A percentile compares a stretch with the other conserved stretches of the same genome.
Conservation (phyloP, 805 yeast species). For the Zygosaccharomyces bailii region DNA sequence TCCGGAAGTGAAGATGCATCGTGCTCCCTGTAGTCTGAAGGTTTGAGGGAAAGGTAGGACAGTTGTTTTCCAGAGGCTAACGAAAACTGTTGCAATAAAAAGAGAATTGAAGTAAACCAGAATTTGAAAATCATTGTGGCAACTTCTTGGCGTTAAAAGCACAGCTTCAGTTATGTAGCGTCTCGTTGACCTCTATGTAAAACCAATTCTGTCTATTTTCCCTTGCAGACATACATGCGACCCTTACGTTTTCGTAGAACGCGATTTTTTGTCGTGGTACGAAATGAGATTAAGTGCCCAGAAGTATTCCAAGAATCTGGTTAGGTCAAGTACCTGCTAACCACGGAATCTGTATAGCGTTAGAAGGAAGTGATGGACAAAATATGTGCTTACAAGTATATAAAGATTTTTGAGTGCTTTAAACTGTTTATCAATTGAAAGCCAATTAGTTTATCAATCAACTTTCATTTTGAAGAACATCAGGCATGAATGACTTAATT, state of each 20-base stretch:
- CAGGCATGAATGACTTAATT: too few relatives aligned
- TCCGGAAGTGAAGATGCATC: constrained; percentile 10
- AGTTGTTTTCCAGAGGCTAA: constrained; percentile 7
- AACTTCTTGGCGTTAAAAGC: neutral
- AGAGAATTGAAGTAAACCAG: neutral
- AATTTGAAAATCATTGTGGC: neutral
- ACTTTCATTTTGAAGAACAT: too few relatives aligned
- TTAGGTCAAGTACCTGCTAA: too few relatives aligned
- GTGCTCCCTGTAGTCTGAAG: constrained; percentile 13
- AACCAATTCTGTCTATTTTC: neutral
- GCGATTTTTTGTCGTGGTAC: neutral
- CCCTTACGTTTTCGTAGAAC: neutral
- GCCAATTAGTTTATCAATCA: too few relatives aligned
- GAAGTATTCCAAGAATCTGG: too few relatives aligned
- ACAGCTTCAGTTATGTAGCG: neutral
- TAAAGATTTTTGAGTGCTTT: too few relatives aligned
- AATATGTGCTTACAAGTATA: too few relatives aligned
- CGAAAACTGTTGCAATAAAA: constrained; percentile 10
- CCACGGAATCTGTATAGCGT: too few relatives aligned
- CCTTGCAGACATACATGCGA: neutral
- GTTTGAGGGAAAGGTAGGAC: constrained; percentile 18
- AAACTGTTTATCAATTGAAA: too few relatives aligned
- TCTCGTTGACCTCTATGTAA: neutral
- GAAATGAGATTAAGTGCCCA: too few relatives aligned
- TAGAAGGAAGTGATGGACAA: too few relatives aligned